Conservation (phyloP, 2,329 filamentous ascomycete genomes). For the Colletotrichum karsti region DNA sequence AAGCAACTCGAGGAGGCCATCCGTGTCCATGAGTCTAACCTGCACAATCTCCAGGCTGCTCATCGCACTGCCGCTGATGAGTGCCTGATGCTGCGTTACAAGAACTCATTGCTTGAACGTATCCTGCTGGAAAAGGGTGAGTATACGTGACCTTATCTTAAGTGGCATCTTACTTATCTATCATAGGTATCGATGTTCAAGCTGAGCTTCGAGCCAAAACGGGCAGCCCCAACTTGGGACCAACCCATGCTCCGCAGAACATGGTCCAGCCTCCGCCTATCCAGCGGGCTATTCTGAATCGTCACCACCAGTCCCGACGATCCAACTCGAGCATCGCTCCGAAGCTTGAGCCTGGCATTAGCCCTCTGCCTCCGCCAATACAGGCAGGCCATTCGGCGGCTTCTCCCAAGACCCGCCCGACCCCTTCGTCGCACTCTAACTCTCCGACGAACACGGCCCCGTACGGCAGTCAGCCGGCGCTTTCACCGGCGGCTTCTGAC, state of each 20-base stretch:
- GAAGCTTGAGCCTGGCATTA: slow-evolving; percentile 69
- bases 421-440: slow-evolving; percentile 78
- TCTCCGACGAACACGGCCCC: slow-evolving; percentile 62
- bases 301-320: slow-evolving; percentile 78
- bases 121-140: slow-evolving; percentile 95
- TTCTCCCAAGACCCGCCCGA: slow-evolving; percentile 79
- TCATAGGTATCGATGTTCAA: slow-evolving; percentile 91
- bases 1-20: slow-evolving; percentile 98
- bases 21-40: slow-evolving; percentile 93
- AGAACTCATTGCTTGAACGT: slow-evolving; percentile 94
- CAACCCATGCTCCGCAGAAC: slow-evolving; percentile 73
- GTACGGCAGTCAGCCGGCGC: slow-evolving; percentile 47
- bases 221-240: slow-evolving; percentile 81
- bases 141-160: background rate
- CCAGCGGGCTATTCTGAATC: slow-evolving; percentile 82
- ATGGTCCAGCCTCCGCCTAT: slow-evolving; percentile 79
- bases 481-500: slow-evolving; percentile 57
- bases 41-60: slow-evolving; percentile 91
- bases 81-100: slow-evolving; percentile 97
- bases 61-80: slow-evolving; percentile 95
- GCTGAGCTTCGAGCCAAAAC: slow-evolving; percentile 94
- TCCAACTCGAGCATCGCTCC: slow-evolving; percentile 80
- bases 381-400: slow-evolving; percentile 61
- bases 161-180: background rate
- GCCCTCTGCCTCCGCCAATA: slow-evolving; percentile 54